Evolutionary conservation across 2,329 filamentous ascomycete genomes (phyloP).

Genomic region (Nigrospora osmanthi): DNA sequence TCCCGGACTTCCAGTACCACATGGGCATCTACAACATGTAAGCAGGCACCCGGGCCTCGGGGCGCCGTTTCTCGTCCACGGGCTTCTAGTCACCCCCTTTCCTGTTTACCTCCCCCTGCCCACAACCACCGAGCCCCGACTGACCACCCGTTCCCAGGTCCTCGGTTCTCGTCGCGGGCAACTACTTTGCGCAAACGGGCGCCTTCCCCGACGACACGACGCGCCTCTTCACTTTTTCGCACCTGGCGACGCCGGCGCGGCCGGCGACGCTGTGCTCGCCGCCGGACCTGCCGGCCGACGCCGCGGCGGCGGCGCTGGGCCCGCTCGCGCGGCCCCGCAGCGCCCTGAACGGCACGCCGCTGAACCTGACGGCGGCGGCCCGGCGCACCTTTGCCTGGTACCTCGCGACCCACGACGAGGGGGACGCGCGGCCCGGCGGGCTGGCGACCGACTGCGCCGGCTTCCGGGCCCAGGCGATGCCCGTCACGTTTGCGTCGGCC

Average conservation of each 20-base stretch:
- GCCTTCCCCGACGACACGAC: conserved; percentile 6
- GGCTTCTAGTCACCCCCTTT: no score
- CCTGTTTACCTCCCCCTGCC: background rate
- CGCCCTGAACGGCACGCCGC: conserved; percentile 2
- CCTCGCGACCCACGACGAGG: conserved; percentile 4
- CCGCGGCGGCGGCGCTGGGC: background rate
- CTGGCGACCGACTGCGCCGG: conserved; percentile 5
- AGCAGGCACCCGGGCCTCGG: background rate
- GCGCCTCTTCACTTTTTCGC: conserved; percentile 9
- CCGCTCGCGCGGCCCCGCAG: conserved; percentile 2
- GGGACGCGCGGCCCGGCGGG: conserved; percentile 7
- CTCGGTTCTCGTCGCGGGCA: conserved; percentile 11
- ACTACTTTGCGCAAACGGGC: conserved; percentile 10
- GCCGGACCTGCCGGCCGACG: conserved; percentile 4
- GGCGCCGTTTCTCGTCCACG: no score
- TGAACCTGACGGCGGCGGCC: conserved; percentile 9
- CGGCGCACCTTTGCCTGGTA: conserved; percentile 8
- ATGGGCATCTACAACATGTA: conserved; percentile 13
- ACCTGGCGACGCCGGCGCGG: conserved; percentile 7
- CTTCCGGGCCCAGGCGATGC: conserved; percentile 8
- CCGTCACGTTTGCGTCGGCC: conserved; percentile 2
- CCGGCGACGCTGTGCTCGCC: conserved; percentile 11
- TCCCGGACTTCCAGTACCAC: conserved; percentile 10
- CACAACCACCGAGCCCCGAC: background rate
- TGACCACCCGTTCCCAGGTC: conserved; percentile 5